phyloP scores from a whole-genome alignment of 2,329 filamentous ascomycete species.

The Orbilia blumenaviensis region DNA sequence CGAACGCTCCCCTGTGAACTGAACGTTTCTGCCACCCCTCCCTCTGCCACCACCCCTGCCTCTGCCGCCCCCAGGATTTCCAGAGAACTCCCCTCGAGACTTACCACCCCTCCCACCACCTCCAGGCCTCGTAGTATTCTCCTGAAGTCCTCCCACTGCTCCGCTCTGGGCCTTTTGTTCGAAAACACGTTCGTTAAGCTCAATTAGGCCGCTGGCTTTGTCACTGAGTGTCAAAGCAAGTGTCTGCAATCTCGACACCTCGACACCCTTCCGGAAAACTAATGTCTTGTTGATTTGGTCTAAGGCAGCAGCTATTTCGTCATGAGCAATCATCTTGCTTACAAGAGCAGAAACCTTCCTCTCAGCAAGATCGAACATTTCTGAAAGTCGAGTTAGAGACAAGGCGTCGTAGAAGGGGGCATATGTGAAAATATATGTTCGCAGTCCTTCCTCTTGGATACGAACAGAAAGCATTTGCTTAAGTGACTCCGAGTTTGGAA shows the following conservation, averaged over 20 bases:
- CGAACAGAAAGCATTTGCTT: slow-evolving; percentile 97
- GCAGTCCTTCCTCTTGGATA: slow-evolving; percentile 97
- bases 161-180: slow-evolving; percentile 97
- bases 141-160: slow-evolving; percentile 86
- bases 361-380: slow-evolving; percentile 93
- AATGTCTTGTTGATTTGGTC: slow-evolving; percentile 98
- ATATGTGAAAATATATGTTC: slow-evolving; percentile 99
- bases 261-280: slow-evolving; percentile 99
- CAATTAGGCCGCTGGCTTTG: slow-evolving; percentile 94
- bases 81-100: slow-evolving; percentile 64
- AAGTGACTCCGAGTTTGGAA: slow-evolving; percentile 90
- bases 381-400: slow-evolving; percentile 80
- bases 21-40: slow-evolving; percentile 56
- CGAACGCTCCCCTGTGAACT: slow-evolving; percentile 54
- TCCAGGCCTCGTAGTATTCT: slow-evolving; percentile 78
- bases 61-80: slow-evolving; percentile 65
- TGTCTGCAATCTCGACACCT: slow-evolving; percentile 94
- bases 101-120: slow-evolving; percentile 74
- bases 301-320: slow-evolving; percentile 92
- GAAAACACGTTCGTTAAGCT: slow-evolving; percentile 95
- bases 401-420: slow-evolving; percentile 99
- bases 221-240: slow-evolving; percentile 92
- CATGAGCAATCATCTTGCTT: slow-evolving; percentile 99
- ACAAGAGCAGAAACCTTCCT: slow-evolving; percentile 94
- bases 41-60: slow-evolving; percentile 65